Evolutionary conservation across 192 early-diverging fungal species (phyloP).

Genomic region (Dissophora globulifera): DNA sequence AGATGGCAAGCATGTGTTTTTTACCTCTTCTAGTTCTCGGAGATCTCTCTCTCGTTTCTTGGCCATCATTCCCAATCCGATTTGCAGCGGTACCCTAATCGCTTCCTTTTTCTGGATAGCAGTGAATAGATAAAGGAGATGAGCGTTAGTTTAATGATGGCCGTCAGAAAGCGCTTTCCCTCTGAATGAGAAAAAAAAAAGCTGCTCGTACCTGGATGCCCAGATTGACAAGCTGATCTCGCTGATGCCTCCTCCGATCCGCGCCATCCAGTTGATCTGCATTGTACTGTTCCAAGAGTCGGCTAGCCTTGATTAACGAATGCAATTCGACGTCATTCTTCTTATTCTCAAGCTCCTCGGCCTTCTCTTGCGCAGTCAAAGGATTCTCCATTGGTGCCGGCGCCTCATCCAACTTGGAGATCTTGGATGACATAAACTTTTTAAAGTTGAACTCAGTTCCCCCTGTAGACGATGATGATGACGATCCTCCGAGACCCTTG

Average conservation of each 20-base stretch:
- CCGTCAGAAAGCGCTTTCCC: neutral
- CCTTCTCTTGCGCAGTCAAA: constrained; percentile 40
- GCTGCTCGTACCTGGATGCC: constrained; percentile 37
- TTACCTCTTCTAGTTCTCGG: constrained; percentile 48
- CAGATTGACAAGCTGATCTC: constrained; percentile 37
- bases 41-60: constrained; percentile 49
- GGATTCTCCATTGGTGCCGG: constrained; percentile 43
- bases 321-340: constrained; percentile 37
- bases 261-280: constrained; percentile 47
- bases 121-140: no score
- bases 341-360: constrained; percentile 41
- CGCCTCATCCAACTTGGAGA: constrained; percentile 43
- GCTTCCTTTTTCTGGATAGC: constrained; percentile 48
- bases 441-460: constrained; percentile 39
- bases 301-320: constrained; percentile 37
- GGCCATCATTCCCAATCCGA: constrained; percentile 45
- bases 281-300: constrained; percentile 45
- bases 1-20: no score
- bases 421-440: constrained; percentile 53
- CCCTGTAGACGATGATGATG: neutral
- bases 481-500: constrained; percentile 7
- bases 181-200: no score
- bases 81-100: constrained; percentile 33
- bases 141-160: neutral
- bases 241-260: constrained; percentile 39